A percentile compares a stretch with the other conserved stretches of the same genome.
These are phyloP conservation scores for Salix viminalis DNA, from an alignment of 345 rosid genomes.

Conservation along the genomic window DNA sequence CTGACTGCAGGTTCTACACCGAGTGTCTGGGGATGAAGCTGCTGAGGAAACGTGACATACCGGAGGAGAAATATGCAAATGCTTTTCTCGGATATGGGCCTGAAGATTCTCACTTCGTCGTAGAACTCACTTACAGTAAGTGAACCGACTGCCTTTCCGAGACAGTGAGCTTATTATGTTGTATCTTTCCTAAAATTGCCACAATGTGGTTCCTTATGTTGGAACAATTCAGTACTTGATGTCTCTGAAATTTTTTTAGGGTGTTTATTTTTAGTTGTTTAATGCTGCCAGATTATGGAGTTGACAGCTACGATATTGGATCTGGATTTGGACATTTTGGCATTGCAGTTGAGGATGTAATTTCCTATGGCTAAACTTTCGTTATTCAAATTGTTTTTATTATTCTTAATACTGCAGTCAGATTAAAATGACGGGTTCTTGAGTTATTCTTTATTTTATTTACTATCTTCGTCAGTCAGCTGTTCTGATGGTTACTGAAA, in stretches of 20 bases:
- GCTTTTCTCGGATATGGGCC: conserved; percentile 99
- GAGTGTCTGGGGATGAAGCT: conserved; percentile 99
- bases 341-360: conserved; percentile 91
- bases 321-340: conserved; percentile 96
- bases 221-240: neutral
- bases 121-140: conserved; percentile 92
- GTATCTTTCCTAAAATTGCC: neutral
- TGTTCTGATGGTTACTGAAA: neutral
- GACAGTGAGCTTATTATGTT: neutral
- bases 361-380: neutral
- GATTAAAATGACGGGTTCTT: neutral
- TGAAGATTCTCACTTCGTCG: conserved; percentile 89
- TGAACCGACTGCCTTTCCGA: neutral
- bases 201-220: neutral
- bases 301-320: conserved; percentile 86
- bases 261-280: conserved; percentile 1
- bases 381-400: neutral
- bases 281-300: conserved; percentile 73
- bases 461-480: neutral
- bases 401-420: neutral
- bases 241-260: neutral
- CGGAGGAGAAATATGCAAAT: conserved; percentile 93
- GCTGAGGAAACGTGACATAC: conserved; percentile 90
- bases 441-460: neutral
- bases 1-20: conserved; percentile 66